These are phyloP conservation scores for Thermothielavioides terrestris DNA, from an alignment of 495 filamentous ascomycete species.

Conservation along the genomic window DNA sequence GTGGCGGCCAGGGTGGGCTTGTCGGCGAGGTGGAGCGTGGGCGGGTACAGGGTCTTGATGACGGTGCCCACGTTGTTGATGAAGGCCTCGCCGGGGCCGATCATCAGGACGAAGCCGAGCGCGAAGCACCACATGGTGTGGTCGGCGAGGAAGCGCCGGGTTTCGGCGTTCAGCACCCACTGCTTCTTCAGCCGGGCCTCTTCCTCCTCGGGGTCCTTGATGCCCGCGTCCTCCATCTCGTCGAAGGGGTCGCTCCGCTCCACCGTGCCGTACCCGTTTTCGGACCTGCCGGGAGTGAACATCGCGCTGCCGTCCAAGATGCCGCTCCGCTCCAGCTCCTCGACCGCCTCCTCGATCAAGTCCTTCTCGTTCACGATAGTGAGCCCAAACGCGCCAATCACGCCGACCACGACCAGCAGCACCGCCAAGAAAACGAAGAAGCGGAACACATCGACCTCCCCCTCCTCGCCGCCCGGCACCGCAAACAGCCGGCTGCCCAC, in stretches of 20 bases:
- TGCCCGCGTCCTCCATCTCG: slow-evolving; percentile 29
- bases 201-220: slow-evolving; percentile 40
- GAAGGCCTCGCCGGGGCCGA: slow-evolving; percentile 90
- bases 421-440: slow-evolving; percentile 78
- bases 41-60: slow-evolving; percentile 72
- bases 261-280: slow-evolving; percentile 33
- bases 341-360: slow-evolving; percentile 77
- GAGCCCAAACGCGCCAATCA: slow-evolving; percentile 66
- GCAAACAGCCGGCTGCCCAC: slow-evolving; percentile 71
- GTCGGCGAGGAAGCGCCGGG: slow-evolving; percentile 70
- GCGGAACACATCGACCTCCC: slow-evolving; percentile 76
- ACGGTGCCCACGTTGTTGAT: slow-evolving; percentile 96
- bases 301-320: slow-evolving; percentile 53
- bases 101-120: slow-evolving; percentile 84
- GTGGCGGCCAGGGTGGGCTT: slow-evolving; percentile 64
- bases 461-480: slow-evolving; percentile 50
- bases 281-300: slow-evolving; percentile 26
- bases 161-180: slow-evolving; percentile 82
- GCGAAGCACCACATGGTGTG: slow-evolving; percentile 94
- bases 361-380: slow-evolving; percentile 54
- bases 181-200: slow-evolving; percentile 69
- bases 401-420: slow-evolving; percentile 56
- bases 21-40: slow-evolving; percentile 35
- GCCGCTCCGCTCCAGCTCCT: slow-evolving; percentile 76
- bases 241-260: slow-evolving; percentile 21